Evolutionary conservation across 495 filamentous ascomycete genomes (phyloP).

Genomic region (Trichoderma gamsii): DNA sequence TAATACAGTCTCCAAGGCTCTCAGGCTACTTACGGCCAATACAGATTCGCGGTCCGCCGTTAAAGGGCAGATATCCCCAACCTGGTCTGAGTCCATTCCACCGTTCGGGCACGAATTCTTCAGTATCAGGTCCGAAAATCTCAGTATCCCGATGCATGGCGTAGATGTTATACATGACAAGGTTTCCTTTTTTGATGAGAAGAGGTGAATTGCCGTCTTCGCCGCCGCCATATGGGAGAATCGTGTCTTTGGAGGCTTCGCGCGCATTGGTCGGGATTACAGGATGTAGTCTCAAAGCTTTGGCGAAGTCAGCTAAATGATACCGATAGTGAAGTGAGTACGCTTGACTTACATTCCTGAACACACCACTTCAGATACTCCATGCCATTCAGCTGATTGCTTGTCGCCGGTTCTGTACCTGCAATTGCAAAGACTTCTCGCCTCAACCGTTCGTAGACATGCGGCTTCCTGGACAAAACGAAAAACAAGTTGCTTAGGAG

Average conservation of each 20-base stretch:
- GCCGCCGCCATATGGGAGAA: slow-evolving; percentile 68
- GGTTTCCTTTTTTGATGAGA: slow-evolving; percentile 38
- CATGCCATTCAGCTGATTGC: slow-evolving; percentile 57
- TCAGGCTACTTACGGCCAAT: slow-evolving; percentile 41
- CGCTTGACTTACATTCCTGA: slow-evolving; percentile 27
- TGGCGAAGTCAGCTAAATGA: slow-evolving; percentile 34
- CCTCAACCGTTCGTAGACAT: slow-evolving; percentile 42
- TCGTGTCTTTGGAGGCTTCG: slow-evolving; percentile 59
- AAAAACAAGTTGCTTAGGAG: slow-evolving; percentile 41
- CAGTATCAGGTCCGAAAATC: slow-evolving; percentile 46
- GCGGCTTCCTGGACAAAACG: slow-evolving; percentile 38
- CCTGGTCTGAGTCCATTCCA: slow-evolving; percentile 40
- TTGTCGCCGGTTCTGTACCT: slow-evolving; percentile 47
- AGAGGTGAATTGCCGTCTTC: slow-evolving; percentile 58
- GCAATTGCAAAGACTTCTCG: slow-evolving; percentile 47
- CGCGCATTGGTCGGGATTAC: slow-evolving; percentile 68
- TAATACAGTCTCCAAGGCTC: too few species aligned
- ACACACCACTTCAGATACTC: slow-evolving; percentile 47
- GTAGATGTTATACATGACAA: slow-evolving; percentile 39
- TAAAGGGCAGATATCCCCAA: slow-evolving; percentile 56
- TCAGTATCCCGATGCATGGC: slow-evolving; percentile 53
- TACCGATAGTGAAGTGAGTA: not conserved
- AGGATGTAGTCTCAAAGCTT: slow-evolving; percentile 69
- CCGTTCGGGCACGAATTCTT: slow-evolving; percentile 48
- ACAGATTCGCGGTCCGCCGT: slow-evolving; percentile 52